Percentiles rank a stretch among this genome's conserved stretches.
Conservation (phyloP, 495 filamentous ascomycete species). For the Viridothelium virens region DNA sequence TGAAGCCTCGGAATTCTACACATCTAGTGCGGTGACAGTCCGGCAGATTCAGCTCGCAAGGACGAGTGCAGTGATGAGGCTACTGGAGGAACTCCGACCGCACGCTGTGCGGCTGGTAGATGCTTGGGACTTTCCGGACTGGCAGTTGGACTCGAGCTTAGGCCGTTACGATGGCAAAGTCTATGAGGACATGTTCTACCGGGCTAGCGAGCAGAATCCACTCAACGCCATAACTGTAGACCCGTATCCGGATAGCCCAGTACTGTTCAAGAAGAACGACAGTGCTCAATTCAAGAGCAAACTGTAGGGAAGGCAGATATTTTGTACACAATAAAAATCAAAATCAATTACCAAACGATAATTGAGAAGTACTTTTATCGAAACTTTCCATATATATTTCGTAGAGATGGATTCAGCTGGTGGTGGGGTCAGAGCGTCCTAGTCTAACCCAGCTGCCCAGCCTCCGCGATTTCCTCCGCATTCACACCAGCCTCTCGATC, state of each 20-base stretch:
- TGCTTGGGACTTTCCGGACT: conserved; percentile 61
- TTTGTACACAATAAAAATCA: not conserved
- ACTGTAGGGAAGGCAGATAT: conserved; percentile 28
- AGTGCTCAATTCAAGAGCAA: conserved; percentile 39
- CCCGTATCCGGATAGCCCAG: conserved; percentile 56
- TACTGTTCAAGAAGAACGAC: conserved; percentile 51
- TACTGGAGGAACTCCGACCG: conserved; percentile 58
- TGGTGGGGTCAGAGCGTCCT: no score
- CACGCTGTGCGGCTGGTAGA: conserved; percentile 61
- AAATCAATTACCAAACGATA: not conserved
- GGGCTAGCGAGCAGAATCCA: conserved; percentile 59
- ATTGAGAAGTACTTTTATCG: not conserved
- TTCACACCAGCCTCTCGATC: not conserved
- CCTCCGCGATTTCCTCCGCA: conserved; percentile 2
- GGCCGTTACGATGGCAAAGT: conserved; percentile 59
- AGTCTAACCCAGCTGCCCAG: not conserved
- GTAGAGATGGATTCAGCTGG: not conserved
- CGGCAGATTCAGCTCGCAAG: conserved; percentile 56
- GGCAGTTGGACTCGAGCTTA: conserved; percentile 58
- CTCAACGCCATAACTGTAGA: conserved; percentile 59
- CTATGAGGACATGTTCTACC: conserved; percentile 60
- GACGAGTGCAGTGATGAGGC: conserved; percentile 52
- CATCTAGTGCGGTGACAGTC: conserved; percentile 53
- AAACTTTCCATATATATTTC: not conserved
- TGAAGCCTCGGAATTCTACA: conserved; percentile 60